Percentiles rank a stretch among this genome's conserved stretches.
Evolutionary conservation across 768 basidiomycete genomes (phyloP).

Genomic region (Chalciporus chontae): DNA sequence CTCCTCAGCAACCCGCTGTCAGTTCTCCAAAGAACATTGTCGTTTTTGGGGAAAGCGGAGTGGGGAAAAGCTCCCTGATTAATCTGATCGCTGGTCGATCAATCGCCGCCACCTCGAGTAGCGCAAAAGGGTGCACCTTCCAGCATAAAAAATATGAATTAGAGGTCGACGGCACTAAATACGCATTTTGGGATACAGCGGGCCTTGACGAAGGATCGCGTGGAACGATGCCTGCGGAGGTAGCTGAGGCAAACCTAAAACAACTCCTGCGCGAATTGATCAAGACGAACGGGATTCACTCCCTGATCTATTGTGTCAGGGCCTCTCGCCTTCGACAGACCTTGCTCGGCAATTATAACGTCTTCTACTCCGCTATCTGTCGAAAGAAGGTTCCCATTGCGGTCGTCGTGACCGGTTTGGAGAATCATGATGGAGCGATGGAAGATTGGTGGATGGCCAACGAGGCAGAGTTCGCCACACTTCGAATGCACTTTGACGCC

Average conservation of each 20-base stretch:
- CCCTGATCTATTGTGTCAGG: slow-evolving; percentile 34
- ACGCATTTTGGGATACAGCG: slow-evolving; percentile 36
- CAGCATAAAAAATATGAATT: slow-evolving; percentile 26
- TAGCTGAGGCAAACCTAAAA: slow-evolving; percentile 26
- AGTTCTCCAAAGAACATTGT: slow-evolving; percentile 23
- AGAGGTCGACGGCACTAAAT: slow-evolving; percentile 19
- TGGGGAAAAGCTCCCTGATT: slow-evolving; percentile 42
- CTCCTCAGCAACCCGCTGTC: slow-evolving; percentile 8
- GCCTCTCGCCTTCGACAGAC: slow-evolving; percentile 27
- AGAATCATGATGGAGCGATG: slow-evolving; percentile 33
- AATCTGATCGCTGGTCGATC: slow-evolving; percentile 39
- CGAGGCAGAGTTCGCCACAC: slow-evolving; percentile 21
- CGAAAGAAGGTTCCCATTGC: slow-evolving; percentile 36
- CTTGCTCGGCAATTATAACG: slow-evolving; percentile 33
- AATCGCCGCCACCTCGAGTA: slow-evolving; percentile 34
- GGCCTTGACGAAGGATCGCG: slow-evolving; percentile 37
- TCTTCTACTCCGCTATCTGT: slow-evolving; percentile 37
- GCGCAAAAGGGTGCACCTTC: slow-evolving; percentile 35
- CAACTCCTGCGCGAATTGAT: slow-evolving; percentile 23
- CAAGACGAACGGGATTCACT: slow-evolving; percentile 27
- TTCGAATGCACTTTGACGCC: slow-evolving; percentile 32
- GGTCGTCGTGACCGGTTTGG: slow-evolving; percentile 35
- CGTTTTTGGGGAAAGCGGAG: slow-evolving; percentile 28
- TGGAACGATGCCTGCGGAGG: slow-evolving; percentile 29
- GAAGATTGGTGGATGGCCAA: slow-evolving; percentile 34